These are phyloP conservation scores for Peronospora destructor DNA, from an alignment of 352 stramenopile species.

Conservation along the genomic window DNA sequence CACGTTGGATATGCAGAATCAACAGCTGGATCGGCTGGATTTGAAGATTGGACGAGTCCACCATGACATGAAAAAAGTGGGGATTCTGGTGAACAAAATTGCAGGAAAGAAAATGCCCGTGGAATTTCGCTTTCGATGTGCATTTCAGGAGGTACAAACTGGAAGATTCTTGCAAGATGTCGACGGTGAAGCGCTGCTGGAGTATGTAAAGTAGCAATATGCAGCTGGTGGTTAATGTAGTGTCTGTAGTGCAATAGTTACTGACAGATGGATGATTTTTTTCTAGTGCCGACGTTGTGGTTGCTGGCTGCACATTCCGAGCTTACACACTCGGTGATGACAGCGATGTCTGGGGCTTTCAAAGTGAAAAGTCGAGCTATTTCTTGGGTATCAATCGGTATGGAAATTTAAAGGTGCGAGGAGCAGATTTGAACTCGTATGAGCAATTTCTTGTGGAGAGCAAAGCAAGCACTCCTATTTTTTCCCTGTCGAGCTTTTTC, in stretches of 20 bases:
- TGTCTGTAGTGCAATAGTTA: not conserved
- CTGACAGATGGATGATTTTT: not conserved
- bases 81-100: conserved; percentile 54
- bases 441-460: conserved; percentile 66
- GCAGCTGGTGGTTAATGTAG: not conserved
- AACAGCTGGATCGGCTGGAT: conserved; percentile 53
- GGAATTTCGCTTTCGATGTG: conserved; percentile 59
- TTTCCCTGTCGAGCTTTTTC: conserved; percentile 68
- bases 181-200: conserved; percentile 49
- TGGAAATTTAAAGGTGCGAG: conserved; percentile 58
- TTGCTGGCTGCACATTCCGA: conserved; percentile 59
- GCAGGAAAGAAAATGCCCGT: conserved; percentile 32
- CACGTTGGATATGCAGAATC: conserved; percentile 56
- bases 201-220: conserved; percentile 26
- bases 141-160: conserved; percentile 53
- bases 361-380: conserved; percentile 55
- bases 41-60: conserved; percentile 56
- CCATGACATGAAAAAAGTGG: conserved; percentile 65
- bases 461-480: conserved; percentile 46
- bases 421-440: conserved; percentile 58
- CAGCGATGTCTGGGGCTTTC: conserved; percentile 71
- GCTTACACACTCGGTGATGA: conserved; percentile 73
- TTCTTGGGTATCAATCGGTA: conserved; percentile 72
- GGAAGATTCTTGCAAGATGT: conserved; percentile 49
- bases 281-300: conserved; percentile 53